Evolutionary conservation across 106 monocot species (phyloP), one percentile per base, ranked within the genome.

Genomic region (Platanthera guangdongensis): DNA sequence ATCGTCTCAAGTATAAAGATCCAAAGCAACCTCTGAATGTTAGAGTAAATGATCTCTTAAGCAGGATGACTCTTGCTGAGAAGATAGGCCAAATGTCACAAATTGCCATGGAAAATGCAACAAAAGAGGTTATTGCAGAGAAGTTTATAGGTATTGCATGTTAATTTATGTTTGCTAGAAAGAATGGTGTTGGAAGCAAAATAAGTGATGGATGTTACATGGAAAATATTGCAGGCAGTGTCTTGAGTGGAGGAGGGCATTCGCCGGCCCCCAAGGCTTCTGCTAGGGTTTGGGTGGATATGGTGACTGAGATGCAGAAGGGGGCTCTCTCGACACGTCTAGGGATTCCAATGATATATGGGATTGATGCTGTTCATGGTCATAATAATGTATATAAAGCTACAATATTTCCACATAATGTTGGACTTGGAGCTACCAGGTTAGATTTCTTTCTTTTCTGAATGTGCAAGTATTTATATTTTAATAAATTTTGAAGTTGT

Each of bases 351-450:
- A 90, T 93, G 63, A 83, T 93, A 39, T 93, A 90, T 70, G 93
- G 90, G 3, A 90, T 93, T 53, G 93, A 94, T 63, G 93, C 93
- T 12, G 86, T 94, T 73, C 93, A 94, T 78, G 93, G 93, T 14
- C 86, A 94, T 74, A 90, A 90, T 62, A 94, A 81, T 16, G 93
- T 88, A 62, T 90, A 86, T 83, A 85, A 83, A 8, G 90, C 93
- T 22, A 94, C 93, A 0, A 85, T 94, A 11, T 94, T 94, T 78
- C 93, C 93, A 6, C 93, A 94, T 72, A 94, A 94, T 68, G 65
- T 94, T 49, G 93, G 90, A 14, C 93, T 94, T 50, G 93, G 93
- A 62, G 90, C 83, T 62, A 83, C 93, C 19, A 88, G 93, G 93
- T 71, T 16, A 47, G 15, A 7, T 39, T 21, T 21, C 6, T 60